A percentile compares a stretch with the other conserved stretches of the same genome.
These are phyloP conservation scores for Elongisporangium anandrum DNA, from an alignment of 352 stramenopile genomes.

Conservation along the genomic window DNA sequence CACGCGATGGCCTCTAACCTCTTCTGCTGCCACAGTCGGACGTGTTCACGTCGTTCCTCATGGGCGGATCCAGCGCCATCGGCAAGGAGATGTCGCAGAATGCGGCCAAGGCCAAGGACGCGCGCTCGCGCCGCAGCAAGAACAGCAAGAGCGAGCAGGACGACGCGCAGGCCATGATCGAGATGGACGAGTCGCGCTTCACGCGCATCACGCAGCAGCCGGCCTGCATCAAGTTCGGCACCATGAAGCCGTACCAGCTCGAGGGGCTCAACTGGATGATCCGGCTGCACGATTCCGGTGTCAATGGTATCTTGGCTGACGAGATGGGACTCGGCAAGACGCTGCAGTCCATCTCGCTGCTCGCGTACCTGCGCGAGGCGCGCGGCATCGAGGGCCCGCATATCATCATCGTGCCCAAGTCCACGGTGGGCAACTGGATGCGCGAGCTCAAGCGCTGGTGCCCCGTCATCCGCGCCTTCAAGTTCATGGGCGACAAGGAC, in stretches of 20 bases:
- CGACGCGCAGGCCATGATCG: constrained; percentile 61
- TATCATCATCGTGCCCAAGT: constrained; percentile 98
- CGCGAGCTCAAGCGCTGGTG: constrained; percentile 97
- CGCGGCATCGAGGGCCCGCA: constrained; percentile 93
- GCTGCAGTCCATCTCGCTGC: constrained; percentile 97
- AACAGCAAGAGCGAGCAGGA: constrained; percentile 48
- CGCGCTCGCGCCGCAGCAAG: constrained; percentile 55
- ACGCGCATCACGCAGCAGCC: constrained; percentile 81
- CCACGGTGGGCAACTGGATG: constrained; percentile 99
- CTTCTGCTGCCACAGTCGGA: constrained; percentile 39
- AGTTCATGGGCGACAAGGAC: constrained; percentile 96
- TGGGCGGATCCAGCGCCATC: constrained; percentile 72
- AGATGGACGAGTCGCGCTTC: constrained; percentile 80
- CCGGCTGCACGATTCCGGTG: constrained; percentile 89
- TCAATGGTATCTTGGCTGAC: constrained; percentile 84
- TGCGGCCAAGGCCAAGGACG: constrained; percentile 32
- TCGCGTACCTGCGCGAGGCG: constrained; percentile 95
- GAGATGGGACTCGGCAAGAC: constrained; percentile 94
- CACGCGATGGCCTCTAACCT: not conserved
- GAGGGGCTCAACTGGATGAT: constrained; percentile 91
- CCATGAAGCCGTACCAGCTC: constrained; percentile 87
- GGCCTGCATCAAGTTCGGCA: constrained; percentile 79
- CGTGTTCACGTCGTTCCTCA: constrained; percentile 86
- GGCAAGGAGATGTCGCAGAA: constrained; percentile 73
- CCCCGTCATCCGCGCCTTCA: constrained; percentile 90